Conservation (phyloP, 192 early-diverging fungal genomes). For the Coemansia sp. region DNA sequence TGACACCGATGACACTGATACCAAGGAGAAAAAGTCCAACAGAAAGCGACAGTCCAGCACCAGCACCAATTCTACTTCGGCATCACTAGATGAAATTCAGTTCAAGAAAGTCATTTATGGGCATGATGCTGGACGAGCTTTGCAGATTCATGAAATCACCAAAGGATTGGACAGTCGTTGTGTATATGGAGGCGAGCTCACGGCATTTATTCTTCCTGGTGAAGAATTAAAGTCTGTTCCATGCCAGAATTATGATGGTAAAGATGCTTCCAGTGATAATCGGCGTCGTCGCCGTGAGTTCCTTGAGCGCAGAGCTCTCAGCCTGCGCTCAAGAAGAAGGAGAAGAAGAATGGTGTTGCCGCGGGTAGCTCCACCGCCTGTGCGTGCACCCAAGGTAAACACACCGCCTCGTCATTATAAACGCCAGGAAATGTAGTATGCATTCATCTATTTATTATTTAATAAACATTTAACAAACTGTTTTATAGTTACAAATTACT, state of each 20-base stretch:
- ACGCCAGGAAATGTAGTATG: too few species aligned
- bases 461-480: too few species aligned
- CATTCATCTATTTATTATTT: too few species aligned
- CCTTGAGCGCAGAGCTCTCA: background rate
- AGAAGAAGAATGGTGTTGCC: background rate
- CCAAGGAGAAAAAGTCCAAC: background rate
- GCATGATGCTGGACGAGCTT: conserved; percentile 63
- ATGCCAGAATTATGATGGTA: conserved; percentile 11
- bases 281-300: background rate
- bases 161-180: conserved; percentile 72
- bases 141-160: conserved; percentile 57
- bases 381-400: background rate
- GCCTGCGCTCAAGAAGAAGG: background rate
- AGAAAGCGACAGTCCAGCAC: background rate
- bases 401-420: too few species aligned
- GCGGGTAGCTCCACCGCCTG: background rate
- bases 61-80: background rate
- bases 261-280: background rate
- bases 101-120: conserved; percentile 62
- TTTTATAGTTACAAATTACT: too few species aligned
- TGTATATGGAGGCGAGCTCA: conserved; percentile 64
- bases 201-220: conserved; percentile 57
- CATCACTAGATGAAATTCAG: conserved; percentile 20
- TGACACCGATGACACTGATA: background rate
- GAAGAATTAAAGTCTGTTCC: conserved; percentile 24